phyloP scores from a whole-genome alignment of 495 filamentous ascomycete species.

The Parachaetomium inaequale region DNA sequence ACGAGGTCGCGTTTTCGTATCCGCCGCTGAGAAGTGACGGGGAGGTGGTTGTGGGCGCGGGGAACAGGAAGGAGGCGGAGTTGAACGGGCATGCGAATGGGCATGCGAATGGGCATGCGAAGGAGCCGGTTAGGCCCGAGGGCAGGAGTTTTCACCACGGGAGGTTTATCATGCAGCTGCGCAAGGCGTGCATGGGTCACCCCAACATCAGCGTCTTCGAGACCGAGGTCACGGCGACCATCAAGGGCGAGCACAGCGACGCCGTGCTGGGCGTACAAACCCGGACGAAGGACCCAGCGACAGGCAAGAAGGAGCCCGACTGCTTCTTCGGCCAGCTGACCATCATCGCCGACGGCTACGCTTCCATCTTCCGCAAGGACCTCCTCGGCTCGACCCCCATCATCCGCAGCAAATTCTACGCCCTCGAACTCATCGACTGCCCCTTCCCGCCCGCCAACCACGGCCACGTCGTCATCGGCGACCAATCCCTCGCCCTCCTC shows the following conservation, averaged over 20 bases:
- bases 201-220: slow-evolving; percentile 72
- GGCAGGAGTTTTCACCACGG: slow-evolving; percentile 81
- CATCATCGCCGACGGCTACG: slow-evolving; percentile 89
- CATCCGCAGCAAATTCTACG: slow-evolving; percentile 81
- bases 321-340: slow-evolving; percentile 85
- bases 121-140: slow-evolving; percentile 44
- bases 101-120: slow-evolving; percentile 16
- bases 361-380: slow-evolving; percentile 84
- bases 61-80: background rate
- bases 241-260: slow-evolving; percentile 55
- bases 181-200: slow-evolving; percentile 61
- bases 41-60: slow-evolving; percentile 14
- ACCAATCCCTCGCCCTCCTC: slow-evolving; percentile 75
- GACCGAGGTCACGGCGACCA: slow-evolving; percentile 61
- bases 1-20: slow-evolving; percentile 78
- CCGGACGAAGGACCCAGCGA: slow-evolving; percentile 50
- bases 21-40: slow-evolving; percentile 38
- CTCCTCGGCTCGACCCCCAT: slow-evolving; percentile 65
- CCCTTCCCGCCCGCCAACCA: slow-evolving; percentile 66
- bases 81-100: too few species aligned
- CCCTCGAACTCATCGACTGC: slow-evolving; percentile 84
- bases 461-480: slow-evolving; percentile 85
- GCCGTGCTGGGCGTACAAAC: slow-evolving; percentile 75
- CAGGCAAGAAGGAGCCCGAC: slow-evolving; percentile 55
- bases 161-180: slow-evolving; percentile 72